Evolutionary conservation across 2,329 filamentous ascomycete species (phyloP).

Genomic region (Pseudocercospora fuligena): DNA sequence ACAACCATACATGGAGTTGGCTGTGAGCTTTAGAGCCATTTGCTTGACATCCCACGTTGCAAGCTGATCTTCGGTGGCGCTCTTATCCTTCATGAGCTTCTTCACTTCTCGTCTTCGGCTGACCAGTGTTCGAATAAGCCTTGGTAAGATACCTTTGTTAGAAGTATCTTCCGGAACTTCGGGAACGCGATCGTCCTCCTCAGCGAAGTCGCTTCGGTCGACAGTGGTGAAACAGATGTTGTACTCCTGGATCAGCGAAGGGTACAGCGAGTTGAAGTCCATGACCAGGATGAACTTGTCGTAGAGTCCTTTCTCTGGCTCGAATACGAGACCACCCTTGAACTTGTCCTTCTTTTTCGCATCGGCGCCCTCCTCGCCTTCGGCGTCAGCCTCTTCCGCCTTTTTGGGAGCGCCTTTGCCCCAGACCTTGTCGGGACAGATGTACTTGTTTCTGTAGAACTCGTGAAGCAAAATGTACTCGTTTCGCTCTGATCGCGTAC

Average conservation of each 20-base stretch:
- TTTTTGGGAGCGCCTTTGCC: slow-evolving; percentile 70
- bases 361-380: slow-evolving; percentile 66
- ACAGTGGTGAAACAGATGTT: slow-evolving; percentile 99
- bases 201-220: slow-evolving; percentile 72
- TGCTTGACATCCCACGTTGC: slow-evolving; percentile 99
- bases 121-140: slow-evolving; percentile 89
- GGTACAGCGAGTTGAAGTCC: slow-evolving; percentile 99
- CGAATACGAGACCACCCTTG: slow-evolving; percentile 97
- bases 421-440: slow-evolving; percentile 91
- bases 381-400: slow-evolving; percentile 75
- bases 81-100: slow-evolving; percentile 93
- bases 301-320: slow-evolving; percentile 95
- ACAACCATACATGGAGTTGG: slow-evolving; percentile 99
- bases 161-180: slow-evolving; percentile 77
- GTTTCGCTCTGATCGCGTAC: slow-evolving; percentile 95
- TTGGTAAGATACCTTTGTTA: slow-evolving; percentile 82
- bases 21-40: slow-evolving; percentile 92
- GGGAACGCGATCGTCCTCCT: slow-evolving; percentile 86
- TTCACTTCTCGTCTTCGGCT: slow-evolving; percentile 90
- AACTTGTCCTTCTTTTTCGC: slow-evolving; percentile 99
- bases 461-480: slow-evolving; percentile 99
- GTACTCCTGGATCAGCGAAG: slow-evolving; percentile 98
- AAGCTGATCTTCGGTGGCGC: slow-evolving; percentile 81
- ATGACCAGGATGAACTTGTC: slow-evolving; percentile 98
- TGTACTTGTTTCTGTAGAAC: slow-evolving; percentile 95